Base-by-base conservation (phyloP, 345 rosid genomes). In the Eutrema japonicum region DNA sequence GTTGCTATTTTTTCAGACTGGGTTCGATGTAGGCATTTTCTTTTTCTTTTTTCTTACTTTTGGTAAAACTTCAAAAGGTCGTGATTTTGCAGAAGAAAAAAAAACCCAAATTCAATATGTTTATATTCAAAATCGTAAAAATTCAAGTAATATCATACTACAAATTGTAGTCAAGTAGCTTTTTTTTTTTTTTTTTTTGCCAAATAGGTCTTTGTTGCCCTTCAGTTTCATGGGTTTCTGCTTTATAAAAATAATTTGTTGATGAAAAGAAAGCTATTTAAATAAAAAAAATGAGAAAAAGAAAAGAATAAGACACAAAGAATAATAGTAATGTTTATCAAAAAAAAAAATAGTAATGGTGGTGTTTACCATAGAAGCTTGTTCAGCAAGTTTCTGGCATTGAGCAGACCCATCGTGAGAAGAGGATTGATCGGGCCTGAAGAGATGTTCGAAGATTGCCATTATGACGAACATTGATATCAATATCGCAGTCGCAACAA, bases 391-490 rank as follows among this genome's bases (percentile, higher is more conserved):
- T 33, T 69, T 56, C 5, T 43, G 27, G 32, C 56, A 56, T 45
- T 32, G 64, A 55, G 53, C 3, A 33, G 64, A 56, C 5, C 18
- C 64, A 56, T 43, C 32, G 54, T 81, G 71, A 77, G 83, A 84
- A 7, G 86, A 55, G 2, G 87, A 65, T 52, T 85, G 75, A n/a
- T 70, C 62, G 8, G 91, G 87, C 77, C 89, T 80, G 57, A 87
- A 86, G 13, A 89, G 85, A 78, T 86, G 92, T 48, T 91, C 97
- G 10, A 89, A 87, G 56, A 89, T 87, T 61, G 95, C 97, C 89
- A 88, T 86, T 78, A 91, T 82, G 32, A 91, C 81, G 68, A 91
- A 91, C 91, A 91, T 82, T 27, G 90, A 85, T 43, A 91, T 80
- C 81, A 89, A 67, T 51, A 91, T 83, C 29, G 93, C 97, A 0